Percentiles rank a stretch among this genome's conserved stretches.
Conservation (phyloP, 2,329 filamentous ascomycete genomes). For the Chalaropsis ovoidea region DNA sequence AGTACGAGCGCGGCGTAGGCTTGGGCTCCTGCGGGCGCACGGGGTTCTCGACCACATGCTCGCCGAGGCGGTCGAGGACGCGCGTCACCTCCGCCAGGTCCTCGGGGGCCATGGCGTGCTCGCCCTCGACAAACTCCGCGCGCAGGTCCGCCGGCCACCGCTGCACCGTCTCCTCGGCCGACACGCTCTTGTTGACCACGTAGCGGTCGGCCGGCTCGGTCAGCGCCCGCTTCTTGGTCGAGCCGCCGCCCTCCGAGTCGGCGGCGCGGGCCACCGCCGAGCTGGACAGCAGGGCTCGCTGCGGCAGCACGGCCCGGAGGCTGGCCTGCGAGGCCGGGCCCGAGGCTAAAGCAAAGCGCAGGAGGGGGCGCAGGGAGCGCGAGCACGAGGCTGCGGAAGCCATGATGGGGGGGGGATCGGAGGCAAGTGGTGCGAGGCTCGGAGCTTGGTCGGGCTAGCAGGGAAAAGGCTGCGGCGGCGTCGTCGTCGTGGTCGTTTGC, state of each 20-base stretch:
- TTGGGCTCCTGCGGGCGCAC: constrained; percentile 26
- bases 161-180: constrained; percentile 23
- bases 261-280: not conserved
- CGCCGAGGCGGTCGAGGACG: constrained; percentile 26
- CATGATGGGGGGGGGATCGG: not conserved
- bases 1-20: constrained; percentile 37
- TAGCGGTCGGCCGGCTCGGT: constrained; percentile 19
- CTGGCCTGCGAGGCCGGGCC: not conserved
- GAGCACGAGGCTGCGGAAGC: constrained; percentile 12
- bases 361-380: constrained; percentile 6
- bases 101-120: constrained; percentile 18
- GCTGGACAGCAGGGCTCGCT: not conserved
- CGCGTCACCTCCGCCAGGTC: constrained; percentile 21
- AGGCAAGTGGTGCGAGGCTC: not conserved
- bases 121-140: constrained; percentile 19
- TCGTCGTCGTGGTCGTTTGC: not conserved
- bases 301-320: not conserved
- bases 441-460: not conserved
- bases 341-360: not conserved
- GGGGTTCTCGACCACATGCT: constrained; percentile 26
- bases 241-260: not conserved
- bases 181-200: constrained; percentile 21
- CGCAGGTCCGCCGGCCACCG: constrained; percentile 24
- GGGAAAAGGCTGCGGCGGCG: not conserved
- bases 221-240: constrained; percentile 23